These are phyloP conservation scores for Metarhizium brunneum DNA, from an alignment of 2,329 filamentous ascomycete species.

Conservation along the genomic window DNA sequence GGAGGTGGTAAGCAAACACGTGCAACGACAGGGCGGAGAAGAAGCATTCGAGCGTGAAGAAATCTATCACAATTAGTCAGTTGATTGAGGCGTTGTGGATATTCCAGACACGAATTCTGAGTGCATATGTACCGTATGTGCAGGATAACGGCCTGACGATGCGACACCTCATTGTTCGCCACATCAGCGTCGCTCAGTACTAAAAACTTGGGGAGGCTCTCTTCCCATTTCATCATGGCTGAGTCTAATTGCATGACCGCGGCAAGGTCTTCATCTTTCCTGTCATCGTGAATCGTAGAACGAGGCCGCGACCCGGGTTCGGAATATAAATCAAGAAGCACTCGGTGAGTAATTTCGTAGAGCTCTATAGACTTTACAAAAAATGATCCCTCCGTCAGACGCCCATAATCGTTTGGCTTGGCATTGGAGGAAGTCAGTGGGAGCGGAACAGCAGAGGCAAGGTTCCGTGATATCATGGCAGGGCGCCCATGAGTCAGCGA, in stretches of 20 bases:
- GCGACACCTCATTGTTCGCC: constrained; percentile 5
- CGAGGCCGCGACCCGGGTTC: constrained; percentile 5
- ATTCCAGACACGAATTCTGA: no score
- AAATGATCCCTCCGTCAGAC: constrained; percentile 13
- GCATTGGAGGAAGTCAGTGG: constrained; percentile 10
- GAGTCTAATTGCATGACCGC: constrained; percentile 22
- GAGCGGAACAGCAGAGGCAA: constrained; percentile 13
- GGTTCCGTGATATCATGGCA: constrained; percentile 21
- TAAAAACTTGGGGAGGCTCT: constrained; percentile 16
- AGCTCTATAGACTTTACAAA: constrained; percentile 26
- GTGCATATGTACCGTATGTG: no score
- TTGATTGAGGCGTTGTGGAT: background rate
- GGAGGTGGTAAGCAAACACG: constrained; percentile 20
- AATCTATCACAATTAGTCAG: constrained; percentile 12
- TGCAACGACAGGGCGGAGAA: constrained; percentile 23
- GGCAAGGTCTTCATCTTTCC: constrained; percentile 17
- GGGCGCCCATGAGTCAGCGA: constrained; percentile 25
- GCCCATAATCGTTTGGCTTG: constrained; percentile 8
- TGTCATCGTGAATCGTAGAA: constrained; percentile 4
- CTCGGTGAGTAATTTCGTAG: constrained; percentile 27
- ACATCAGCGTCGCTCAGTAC: constrained; percentile 10
- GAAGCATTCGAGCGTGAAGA: constrained; percentile 24
- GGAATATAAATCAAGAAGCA: constrained; percentile 20
- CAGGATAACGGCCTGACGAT: no score
- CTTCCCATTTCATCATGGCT: constrained; percentile 22